These are phyloP conservation scores for Rhododendron williamsianum DNA, from an alignment of 148 eudicot genomes.

Conservation along the genomic window DNA sequence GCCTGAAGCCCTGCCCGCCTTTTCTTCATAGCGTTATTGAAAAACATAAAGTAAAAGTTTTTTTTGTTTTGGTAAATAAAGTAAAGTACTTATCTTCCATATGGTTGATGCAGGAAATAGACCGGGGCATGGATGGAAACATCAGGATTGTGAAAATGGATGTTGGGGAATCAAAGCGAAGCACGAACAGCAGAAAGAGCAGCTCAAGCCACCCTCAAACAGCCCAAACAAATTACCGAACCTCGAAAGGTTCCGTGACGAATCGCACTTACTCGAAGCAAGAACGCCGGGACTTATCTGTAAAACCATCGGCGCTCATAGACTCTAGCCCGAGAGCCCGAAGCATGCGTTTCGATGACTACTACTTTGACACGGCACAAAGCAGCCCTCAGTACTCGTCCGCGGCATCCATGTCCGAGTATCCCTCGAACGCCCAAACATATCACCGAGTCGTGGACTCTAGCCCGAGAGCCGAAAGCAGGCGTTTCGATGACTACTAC, in stretches of 20 bases:
- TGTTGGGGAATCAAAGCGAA: slow-evolving; percentile 40
- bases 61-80: background rate
- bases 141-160: slow-evolving; percentile 90
- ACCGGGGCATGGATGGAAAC: slow-evolving; percentile 39
- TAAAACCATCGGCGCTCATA: slow-evolving; percentile 54
- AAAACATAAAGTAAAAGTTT: too few relatives aligned
- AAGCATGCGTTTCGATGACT: too few relatives aligned
- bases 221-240: slow-evolving; percentile 36
- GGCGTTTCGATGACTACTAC: background rate
- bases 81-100: background rate
- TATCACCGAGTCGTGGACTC: background rate
- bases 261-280: slow-evolving; percentile 23
- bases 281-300: slow-evolving; percentile 47
- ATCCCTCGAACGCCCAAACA: background rate
- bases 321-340: slow-evolving; percentile 36
- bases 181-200: slow-evolving; percentile 30
- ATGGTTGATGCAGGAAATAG: slow-evolving; percentile 32
- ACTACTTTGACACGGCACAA: slow-evolving; percentile 31
- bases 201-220: slow-evolving; percentile 31
- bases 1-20: too few relatives aligned
- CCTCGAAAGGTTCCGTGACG: slow-evolving; percentile 23
- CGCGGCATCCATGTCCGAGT: slow-evolving; percentile 35
- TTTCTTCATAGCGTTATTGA: too few relatives aligned
- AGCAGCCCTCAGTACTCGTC: slow-evolving; percentile 72
- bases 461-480: background rate